Evolutionary conservation across 441 rosid species (phyloP).

Genomic region (Brassica hybrid): DNA sequence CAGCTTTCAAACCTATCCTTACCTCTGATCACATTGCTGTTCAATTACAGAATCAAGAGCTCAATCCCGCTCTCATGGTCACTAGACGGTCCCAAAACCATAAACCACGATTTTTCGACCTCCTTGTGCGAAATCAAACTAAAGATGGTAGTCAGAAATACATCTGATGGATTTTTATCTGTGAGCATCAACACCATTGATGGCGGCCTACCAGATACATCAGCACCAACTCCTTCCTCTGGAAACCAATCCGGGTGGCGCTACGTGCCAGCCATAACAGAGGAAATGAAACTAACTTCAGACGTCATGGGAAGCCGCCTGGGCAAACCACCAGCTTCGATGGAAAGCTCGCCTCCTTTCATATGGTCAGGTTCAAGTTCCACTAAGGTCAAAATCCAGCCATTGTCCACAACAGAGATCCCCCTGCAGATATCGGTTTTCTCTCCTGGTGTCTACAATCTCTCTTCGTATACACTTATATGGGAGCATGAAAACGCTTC

Average conservation of each 20-base stretch:
- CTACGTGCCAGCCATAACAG: constrained; percentile 46
- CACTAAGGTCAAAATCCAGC: constrained; percentile 59
- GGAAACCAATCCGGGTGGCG: constrained; percentile 81
- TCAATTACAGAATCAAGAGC: constrained; percentile 54
- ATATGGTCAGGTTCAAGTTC: constrained; percentile 88
- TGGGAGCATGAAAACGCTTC: constrained; percentile 63
- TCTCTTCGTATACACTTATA: constrained; percentile 71
- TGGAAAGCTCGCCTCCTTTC: constrained; percentile 68
- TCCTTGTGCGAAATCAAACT: constrained; percentile 72
- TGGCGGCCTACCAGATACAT: constrained; percentile 41
- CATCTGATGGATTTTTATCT: constrained; percentile 56
- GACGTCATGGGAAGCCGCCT: constrained; percentile 45
- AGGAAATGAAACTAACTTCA: constrained; percentile 61
- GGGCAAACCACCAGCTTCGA: constrained; percentile 46
- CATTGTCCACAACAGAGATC: constrained; percentile 62
- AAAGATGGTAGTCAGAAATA: constrained; percentile 78
- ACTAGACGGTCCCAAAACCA: constrained; percentile 65
- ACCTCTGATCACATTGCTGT: constrained; percentile 10
- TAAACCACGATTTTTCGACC: constrained; percentile 65
- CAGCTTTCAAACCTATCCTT: neutral
- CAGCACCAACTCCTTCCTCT: constrained; percentile 39
- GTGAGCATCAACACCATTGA: constrained; percentile 62
- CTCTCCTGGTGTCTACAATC: constrained; percentile 78
- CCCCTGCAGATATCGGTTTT: constrained; percentile 79
- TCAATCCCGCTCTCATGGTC: constrained; percentile 77